A percentile compares a stretch with the other conserved stretches of the same genome.
phyloP scores from a whole-genome alignment of 2,329 filamentous ascomycete genomes.

The Stagonosporopsis vannaccii region DNA sequence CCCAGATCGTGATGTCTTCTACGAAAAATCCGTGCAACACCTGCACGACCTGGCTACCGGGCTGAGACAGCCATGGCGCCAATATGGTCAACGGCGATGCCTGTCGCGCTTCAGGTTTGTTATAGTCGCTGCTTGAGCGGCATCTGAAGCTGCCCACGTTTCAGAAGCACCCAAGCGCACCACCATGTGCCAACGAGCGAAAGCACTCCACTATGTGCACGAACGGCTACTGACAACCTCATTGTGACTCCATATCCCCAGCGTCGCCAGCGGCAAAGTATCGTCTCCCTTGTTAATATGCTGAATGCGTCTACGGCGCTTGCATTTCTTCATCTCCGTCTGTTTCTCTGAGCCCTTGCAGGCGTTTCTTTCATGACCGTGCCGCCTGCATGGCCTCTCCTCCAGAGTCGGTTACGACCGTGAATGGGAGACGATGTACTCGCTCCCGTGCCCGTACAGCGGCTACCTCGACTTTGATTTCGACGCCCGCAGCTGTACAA shows the following conservation, averaged over 20 bases:
- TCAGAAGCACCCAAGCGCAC: slow-evolving; percentile 44
- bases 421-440: slow-evolving; percentile 50
- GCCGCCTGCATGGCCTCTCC: slow-evolving; percentile 50
- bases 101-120: slow-evolving; percentile 49
- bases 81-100: slow-evolving; percentile 38
- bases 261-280: slow-evolving; percentile 33
- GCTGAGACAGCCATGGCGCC: slow-evolving; percentile 43
- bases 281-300: slow-evolving; percentile 47
- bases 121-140: slow-evolving; percentile 44
- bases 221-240: slow-evolving; percentile 34
- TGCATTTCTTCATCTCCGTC: slow-evolving; percentile 38
- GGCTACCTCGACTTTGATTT: slow-evolving; percentile 30
- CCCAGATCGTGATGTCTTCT: background rate
- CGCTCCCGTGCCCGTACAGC: slow-evolving; percentile 46
- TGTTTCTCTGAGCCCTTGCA: slow-evolving; percentile 38
- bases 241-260: slow-evolving; percentile 33
- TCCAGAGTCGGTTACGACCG: slow-evolving; percentile 46
- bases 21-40: background rate
- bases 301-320: slow-evolving; percentile 44
- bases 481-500: slow-evolving; percentile 23
- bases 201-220: slow-evolving; percentile 37
- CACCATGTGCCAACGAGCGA: slow-evolving; percentile 47
- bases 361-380: slow-evolving; percentile 43
- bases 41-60: background rate
- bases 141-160: slow-evolving; percentile 46